Percentiles rank a stretch among this genome's conserved stretches.
Evolutionary conservation across 805 yeast species (phyloP).

Genomic region (Geotrichum ghanense): DNA sequence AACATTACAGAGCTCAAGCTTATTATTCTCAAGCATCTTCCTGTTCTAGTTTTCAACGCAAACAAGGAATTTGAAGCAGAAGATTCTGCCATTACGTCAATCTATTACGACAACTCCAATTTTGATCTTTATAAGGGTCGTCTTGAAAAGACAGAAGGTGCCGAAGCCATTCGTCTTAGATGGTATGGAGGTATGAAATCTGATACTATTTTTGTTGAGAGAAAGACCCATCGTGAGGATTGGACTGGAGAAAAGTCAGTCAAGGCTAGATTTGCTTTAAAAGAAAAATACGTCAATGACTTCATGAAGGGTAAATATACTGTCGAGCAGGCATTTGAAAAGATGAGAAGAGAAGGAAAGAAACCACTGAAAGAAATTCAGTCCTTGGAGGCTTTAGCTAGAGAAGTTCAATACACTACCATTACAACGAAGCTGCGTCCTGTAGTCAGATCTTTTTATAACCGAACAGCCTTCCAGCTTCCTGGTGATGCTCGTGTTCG

Average conservation of each 20-base stretch:
- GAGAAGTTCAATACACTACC: constrained; percentile 85
- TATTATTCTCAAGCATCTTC: constrained; percentile 85
- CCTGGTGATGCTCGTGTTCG: constrained; percentile 99
- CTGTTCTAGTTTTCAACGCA: constrained; percentile 92
- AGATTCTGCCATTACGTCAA: constrained; percentile 94
- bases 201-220: constrained; percentile 87
- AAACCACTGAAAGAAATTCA: constrained; percentile 82
- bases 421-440: constrained; percentile 81
- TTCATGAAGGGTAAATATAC: constrained; percentile 78
- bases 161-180: constrained; percentile 94
- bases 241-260: constrained; percentile 99
- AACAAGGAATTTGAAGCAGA: constrained; percentile 92
- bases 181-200: constrained; percentile 99
- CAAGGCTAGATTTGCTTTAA: constrained; percentile 87
- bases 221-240: constrained; percentile 97
- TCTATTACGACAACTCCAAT: constrained; percentile 82
- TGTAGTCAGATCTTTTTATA: constrained; percentile 89
- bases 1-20: constrained; percentile 93
- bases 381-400: constrained; percentile 80
- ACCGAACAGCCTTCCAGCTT: constrained; percentile 96
- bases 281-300: constrained; percentile 81
- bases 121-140: constrained; percentile 92
- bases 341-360: constrained; percentile 86
- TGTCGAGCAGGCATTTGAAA: constrained; percentile 81
- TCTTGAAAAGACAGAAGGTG: constrained; percentile 93